These are phyloP conservation scores for Cenchrus purpureus DNA, from an alignment of 176 grass and related monocot species.

Conservation along the genomic window DNA sequence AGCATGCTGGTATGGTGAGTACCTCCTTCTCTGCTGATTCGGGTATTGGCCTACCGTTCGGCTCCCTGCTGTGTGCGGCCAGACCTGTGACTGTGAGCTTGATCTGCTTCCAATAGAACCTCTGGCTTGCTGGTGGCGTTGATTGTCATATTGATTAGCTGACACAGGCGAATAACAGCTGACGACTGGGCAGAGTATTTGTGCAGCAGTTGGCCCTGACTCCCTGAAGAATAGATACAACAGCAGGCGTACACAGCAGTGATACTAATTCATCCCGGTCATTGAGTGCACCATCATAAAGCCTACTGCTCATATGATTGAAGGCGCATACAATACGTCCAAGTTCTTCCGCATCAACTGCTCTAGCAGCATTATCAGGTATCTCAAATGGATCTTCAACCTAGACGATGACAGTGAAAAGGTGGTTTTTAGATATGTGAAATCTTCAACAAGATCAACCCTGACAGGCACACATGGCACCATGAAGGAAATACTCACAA, in stretches of 20 bases:
- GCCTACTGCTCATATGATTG: neutral
- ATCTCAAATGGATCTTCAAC: conserved; percentile 58
- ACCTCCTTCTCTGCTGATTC: neutral
- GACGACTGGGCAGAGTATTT: neutral
- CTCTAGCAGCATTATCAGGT: conserved; percentile 58
- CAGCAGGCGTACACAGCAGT: conserved; percentile 40
- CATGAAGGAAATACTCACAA: conserved; percentile 49
- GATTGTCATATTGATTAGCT: neutral
- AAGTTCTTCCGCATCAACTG: conserved; percentile 27
- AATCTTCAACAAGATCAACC: neutral
- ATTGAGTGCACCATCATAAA: neutral
- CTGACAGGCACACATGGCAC: neutral
- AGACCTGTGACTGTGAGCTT: neutral
- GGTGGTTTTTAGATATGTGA: neutral
- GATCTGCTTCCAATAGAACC: neutral
- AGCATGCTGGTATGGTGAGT: neutral
- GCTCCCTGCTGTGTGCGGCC: neutral
- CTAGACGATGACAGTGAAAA: conserved; percentile 29
- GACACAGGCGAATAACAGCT: neutral
- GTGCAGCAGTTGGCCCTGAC: neutral
- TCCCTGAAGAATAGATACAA: conserved; percentile 21
- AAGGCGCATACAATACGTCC: conserved; percentile 27
- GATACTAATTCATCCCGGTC: conserved; percentile 36
- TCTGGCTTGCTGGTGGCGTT: neutral
- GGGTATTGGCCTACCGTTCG: neutral